Evolutionary conservation across 352 stramenopile genomes (phyloP).

Genomic region (Ophiocytium majus): DNA sequence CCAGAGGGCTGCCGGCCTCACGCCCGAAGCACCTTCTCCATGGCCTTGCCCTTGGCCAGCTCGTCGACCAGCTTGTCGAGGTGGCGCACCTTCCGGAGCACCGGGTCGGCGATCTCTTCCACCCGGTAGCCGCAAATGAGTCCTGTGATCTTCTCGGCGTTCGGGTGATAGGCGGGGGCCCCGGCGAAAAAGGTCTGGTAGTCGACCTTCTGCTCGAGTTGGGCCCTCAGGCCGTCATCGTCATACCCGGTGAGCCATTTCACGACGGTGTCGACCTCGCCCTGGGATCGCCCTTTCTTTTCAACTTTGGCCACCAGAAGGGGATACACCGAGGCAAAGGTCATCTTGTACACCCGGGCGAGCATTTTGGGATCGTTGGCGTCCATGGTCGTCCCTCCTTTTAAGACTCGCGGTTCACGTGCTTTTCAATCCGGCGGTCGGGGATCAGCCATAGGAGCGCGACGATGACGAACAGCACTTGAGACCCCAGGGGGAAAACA

Average conservation of each 20-base stretch:
- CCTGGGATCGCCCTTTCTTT: neutral
- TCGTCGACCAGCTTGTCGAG: constrained; percentile 13
- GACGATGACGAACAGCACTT: neutral
- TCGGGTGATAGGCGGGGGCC: neutral
- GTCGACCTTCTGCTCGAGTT: neutral
- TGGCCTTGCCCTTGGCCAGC: constrained; percentile 1
- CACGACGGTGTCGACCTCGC: neutral
- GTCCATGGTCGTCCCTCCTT: too few relatives aligned
- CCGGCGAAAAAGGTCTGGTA: neutral
- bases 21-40: neutral
- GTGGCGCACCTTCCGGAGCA: neutral
- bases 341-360: neutral
- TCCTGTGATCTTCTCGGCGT: neutral
- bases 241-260: neutral
- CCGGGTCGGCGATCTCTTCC: neutral
- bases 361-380: too few relatives aligned
- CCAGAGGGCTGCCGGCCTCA: too few relatives aligned
- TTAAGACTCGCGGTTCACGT: too few relatives aligned
- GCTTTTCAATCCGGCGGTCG: constrained; percentile 10
- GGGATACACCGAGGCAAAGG: neutral
- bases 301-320: neutral
- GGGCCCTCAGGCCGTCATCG: neutral
- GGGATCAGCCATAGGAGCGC: constrained; percentile 8
- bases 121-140: constrained; percentile 2
- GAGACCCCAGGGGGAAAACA: neutral